Evolutionary conservation across 306 rosid genomes (phyloP), one percentile per base, ranked within the genome.

Genomic region (Cicer arietinum): DNA sequence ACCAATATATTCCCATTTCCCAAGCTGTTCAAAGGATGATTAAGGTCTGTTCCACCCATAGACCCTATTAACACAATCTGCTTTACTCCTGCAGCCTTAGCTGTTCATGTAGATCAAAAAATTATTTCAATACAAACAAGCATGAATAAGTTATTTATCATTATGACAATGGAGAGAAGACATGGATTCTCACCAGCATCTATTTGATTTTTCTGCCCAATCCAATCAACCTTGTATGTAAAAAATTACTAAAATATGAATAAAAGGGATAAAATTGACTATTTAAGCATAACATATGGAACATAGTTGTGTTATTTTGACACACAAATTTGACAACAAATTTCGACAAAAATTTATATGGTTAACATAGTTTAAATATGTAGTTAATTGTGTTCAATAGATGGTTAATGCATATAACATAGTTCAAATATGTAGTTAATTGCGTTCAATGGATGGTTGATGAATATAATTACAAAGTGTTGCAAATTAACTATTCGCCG

Each of bases 1-100:
- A 94, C 99, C 97, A 94, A 86, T 69, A 94, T 94, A 71, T 94
- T 91, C 74, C 99, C 99, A 64, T 89, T 85, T 22, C 93, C 99
- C 88, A 94, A 80, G 67, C 80, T 84, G 86, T 94, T 94, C 86
- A 94, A 76, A 70, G 97, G 96, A 79, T 94, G 80, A 78, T 80
- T 89, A 3, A 65, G 84, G 79, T 90, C 87, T 41, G 92, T 90
- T 76, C 98, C 98, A 44, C 97, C 97, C 98, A 94, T 91, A 45
- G 98, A 94, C 46, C 97, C 97, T 71, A 94, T 90, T 83, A 94
- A 81, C 90, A 94, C 96, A 69, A 94, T 90, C 42, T 94, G 98
- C 85, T 90, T 91, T 81, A 89, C 97, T 59, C 98, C 98, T 1
- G 89, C 95, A 79, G 89, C 94, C 88, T 87, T 90, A 57, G 98